These are phyloP conservation scores for Nematodospora anomalae DNA, from an alignment of 1,139 yeast species.

Conservation along the genomic window DNA sequence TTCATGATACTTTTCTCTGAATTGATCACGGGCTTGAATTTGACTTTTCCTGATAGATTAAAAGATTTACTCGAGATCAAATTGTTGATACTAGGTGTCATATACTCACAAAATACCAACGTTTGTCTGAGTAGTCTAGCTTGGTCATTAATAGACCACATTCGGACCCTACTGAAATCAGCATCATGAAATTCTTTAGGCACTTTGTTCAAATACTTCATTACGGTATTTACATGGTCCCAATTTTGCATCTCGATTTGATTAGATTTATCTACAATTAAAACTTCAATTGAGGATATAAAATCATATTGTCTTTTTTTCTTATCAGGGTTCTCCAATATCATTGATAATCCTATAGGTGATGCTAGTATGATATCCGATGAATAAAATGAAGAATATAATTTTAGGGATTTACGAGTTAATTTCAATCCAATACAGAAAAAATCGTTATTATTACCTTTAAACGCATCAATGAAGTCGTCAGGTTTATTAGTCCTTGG, in stretches of 20 bases:
- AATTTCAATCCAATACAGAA: slow-evolving; percentile 87
- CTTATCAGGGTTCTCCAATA: slow-evolving; percentile 65
- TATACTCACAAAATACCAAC: slow-evolving; percentile 67
- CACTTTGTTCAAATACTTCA: slow-evolving; percentile 68
- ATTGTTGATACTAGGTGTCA: slow-evolving; percentile 80
- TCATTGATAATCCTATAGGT: slow-evolving; percentile 85
- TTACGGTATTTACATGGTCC: slow-evolving; percentile 76
- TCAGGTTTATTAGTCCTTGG: slow-evolving; percentile 68
- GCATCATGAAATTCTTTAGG: slow-evolving; percentile 81
- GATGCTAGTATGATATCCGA: slow-evolving; percentile 89
- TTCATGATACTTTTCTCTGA: slow-evolving; percentile 47
- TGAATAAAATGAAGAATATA: slow-evolving; percentile 80
- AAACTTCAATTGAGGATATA: slow-evolving; percentile 81
- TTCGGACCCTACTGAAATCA: slow-evolving; percentile 86
- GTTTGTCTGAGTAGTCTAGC: slow-evolving; percentile 77
- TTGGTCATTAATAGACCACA: slow-evolving; percentile 90
- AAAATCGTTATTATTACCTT: slow-evolving; percentile 90
- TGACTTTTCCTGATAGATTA: slow-evolving; percentile 68
- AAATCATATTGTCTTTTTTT: slow-evolving; percentile 66
- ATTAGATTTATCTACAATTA: slow-evolving; percentile 79
- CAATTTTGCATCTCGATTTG: slow-evolving; percentile 92
- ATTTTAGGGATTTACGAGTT: slow-evolving; percentile 81
- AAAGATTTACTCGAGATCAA: slow-evolving; percentile 55
- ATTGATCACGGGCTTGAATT: slow-evolving; percentile 44
- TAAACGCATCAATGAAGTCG: slow-evolving; percentile 76